These are phyloP conservation scores for Alternaria triticimaculans DNA, from an alignment of 2,329 filamentous ascomycete genomes.

Conservation along the genomic window DNA sequence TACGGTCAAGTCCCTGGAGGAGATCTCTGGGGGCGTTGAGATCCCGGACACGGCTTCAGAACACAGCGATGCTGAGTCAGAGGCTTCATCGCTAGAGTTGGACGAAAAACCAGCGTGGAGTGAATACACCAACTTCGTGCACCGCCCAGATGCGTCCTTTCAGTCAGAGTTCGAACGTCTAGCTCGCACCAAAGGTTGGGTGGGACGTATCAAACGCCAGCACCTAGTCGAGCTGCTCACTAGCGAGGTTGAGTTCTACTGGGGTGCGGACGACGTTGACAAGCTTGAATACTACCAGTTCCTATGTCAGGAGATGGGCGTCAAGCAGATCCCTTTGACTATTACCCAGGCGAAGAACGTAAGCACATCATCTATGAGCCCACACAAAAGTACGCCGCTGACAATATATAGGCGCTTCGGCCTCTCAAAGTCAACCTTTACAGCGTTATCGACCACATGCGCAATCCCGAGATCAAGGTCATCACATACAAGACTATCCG, in stretches of 20 bases:
- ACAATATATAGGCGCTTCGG: conserved; percentile 21
- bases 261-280: conserved; percentile 14
- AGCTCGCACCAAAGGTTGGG: conserved; percentile 19
- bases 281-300: conserved; percentile 33
- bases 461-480: conserved; percentile 20
- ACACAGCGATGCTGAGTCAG: background rate
- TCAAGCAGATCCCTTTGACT: conserved; percentile 21
- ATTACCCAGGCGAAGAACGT: conserved; percentile 40
- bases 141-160: conserved; percentile 21
- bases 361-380: background rate
- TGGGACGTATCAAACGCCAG: background rate
- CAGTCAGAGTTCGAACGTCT: conserved; percentile 29
- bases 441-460: conserved; percentile 32
- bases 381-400: background rate
- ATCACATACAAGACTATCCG: conserved; percentile 21
- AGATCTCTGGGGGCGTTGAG: background rate
- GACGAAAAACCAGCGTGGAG: conserved; percentile 24
- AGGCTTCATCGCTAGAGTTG: background rate
- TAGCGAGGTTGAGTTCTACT: conserved; percentile 29
- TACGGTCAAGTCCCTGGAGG: background rate
- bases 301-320: conserved; percentile 32
- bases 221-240: conserved; percentile 19
- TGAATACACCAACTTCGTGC: conserved; percentile 23
- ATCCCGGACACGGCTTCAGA: background rate
- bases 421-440: conserved; percentile 33